These are phyloP conservation scores for Suhomyces coccinellae DNA, from an alignment of 1,139 yeast species.

Conservation along the genomic window DNA sequence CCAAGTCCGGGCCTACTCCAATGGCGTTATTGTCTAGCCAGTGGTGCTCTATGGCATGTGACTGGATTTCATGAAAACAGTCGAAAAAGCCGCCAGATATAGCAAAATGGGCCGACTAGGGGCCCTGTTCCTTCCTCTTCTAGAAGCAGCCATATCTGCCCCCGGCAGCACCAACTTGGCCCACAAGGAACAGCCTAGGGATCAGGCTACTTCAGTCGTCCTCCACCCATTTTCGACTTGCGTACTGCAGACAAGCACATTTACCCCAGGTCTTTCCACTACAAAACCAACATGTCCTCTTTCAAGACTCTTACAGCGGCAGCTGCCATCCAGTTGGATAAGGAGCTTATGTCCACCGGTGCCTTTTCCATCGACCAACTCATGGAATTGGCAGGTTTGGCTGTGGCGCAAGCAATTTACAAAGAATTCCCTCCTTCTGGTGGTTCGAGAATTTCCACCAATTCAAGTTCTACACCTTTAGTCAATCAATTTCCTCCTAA, in stretches of 20 bases:
- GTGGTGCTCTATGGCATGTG: no score
- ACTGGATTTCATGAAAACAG: no score
- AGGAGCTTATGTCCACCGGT: constrained; percentile 80
- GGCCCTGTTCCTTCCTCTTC: no score
- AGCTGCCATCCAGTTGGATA: constrained; percentile 77
- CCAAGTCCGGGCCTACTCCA: no score
- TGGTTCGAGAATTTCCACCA: background rate
- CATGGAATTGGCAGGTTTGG: constrained; percentile 94
- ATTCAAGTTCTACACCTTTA: constrained; percentile 23
- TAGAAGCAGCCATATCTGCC: no score
- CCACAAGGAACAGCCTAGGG: background rate
- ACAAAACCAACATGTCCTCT: background rate
- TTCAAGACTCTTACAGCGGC: constrained; percentile 49
- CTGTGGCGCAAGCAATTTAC: constrained; percentile 87
- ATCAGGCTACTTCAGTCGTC: background rate
- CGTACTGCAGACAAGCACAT: background rate
- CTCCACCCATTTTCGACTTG: background rate
- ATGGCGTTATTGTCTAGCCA: no score
- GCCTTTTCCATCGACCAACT: constrained; percentile 90
- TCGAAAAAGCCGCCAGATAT: no score
- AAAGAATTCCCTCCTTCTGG: constrained; percentile 57
- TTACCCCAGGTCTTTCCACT: background rate
- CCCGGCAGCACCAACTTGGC: background rate
- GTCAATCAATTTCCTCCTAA: background rate
- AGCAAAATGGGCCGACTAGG: no score